These are phyloP conservation scores for Hypholoma sublateritium DNA, from an alignment of 768 basidiomycete genomes.

Conservation along the genomic window DNA sequence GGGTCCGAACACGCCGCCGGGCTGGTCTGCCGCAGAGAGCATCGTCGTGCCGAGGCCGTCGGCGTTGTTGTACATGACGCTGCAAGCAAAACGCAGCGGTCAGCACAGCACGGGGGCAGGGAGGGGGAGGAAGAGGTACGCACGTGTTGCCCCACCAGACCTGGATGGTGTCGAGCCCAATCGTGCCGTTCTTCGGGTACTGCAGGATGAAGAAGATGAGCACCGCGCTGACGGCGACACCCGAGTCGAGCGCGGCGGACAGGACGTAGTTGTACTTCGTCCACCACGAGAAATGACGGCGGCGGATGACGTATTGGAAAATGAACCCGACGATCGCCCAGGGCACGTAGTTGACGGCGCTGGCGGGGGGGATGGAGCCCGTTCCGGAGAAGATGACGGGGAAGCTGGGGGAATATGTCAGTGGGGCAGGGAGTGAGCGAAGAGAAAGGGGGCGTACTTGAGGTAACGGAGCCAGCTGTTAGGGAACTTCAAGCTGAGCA, in stretches of 20 bases:
- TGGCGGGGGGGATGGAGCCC: slow-evolving; percentile 63
- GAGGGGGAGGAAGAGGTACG: slow-evolving; percentile 18
- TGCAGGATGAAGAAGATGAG: slow-evolving; percentile 63
- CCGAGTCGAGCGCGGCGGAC: slow-evolving; percentile 73
- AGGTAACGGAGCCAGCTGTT: slow-evolving; percentile 59
- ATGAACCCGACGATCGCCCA: slow-evolving; percentile 67
- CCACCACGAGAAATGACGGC: slow-evolving; percentile 68
- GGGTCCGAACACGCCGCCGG: slow-evolving; percentile 14
- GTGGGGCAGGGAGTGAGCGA: neutral
- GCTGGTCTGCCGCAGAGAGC: slow-evolving; percentile 7
- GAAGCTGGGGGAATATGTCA: slow-evolving; percentile 29
- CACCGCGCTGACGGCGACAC: slow-evolving; percentile 57
- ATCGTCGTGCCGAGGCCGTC: slow-evolving; percentile 39
- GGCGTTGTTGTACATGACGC: slow-evolving; percentile 39
- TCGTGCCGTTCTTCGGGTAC: slow-evolving; percentile 60
- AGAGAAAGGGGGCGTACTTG: slow-evolving; percentile 44
- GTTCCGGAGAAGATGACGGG: slow-evolving; percentile 63
- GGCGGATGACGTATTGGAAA: slow-evolving; percentile 62
- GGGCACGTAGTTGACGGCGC: slow-evolving; percentile 65
- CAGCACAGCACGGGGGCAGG: neutral
- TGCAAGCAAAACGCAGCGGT: slow-evolving; percentile 9
- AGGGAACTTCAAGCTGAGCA: slow-evolving; percentile 59
- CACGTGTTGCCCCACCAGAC: slow-evolving; percentile 74
- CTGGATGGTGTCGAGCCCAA: slow-evolving; percentile 53
- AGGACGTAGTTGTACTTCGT: slow-evolving; percentile 68